Percentiles rank a stretch among this genome's conserved stretches.
Conservation (phyloP, 176 grass and related monocot species). For the Carex cristatella region DNA sequence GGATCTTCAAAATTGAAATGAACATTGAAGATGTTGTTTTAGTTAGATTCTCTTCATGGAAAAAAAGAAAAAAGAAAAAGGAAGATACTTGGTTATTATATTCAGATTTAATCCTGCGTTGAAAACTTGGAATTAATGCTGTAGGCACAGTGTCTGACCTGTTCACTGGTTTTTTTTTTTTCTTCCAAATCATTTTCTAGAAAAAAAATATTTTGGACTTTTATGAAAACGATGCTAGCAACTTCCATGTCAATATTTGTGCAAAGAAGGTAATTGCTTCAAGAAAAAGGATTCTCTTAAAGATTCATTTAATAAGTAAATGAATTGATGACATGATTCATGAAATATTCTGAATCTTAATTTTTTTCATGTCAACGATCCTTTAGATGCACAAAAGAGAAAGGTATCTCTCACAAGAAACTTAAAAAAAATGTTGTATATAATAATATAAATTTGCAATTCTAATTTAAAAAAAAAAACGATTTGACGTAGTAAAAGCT, state of each 20-base stretch:
- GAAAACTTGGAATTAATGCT: not conserved
- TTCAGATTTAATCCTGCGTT: too few relatives aligned
- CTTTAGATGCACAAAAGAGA: not conserved
- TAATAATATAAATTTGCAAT: not conserved
- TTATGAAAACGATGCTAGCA: not conserved
- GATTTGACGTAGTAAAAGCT: too few relatives aligned
- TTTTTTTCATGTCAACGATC: not conserved
- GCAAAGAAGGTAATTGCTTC: not conserved
- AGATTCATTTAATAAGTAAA: slow-evolving; percentile 2
- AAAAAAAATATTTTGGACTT: not conserved
- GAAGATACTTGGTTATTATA: not conserved
- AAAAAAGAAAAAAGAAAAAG: not conserved
- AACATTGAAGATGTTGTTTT: too few relatives aligned
- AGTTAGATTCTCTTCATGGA: not conserved
- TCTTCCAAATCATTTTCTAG: not conserved
- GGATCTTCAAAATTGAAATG: too few relatives aligned
- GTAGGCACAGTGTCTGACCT: not conserved
- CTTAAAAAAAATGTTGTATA: not conserved
- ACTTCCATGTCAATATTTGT: not conserved
- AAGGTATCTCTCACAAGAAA: not conserved
- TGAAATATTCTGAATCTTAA: slow-evolving; percentile 4
- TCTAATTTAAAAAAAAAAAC: too few relatives aligned
- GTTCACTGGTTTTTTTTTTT: not conserved
- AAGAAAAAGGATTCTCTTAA: not conserved
- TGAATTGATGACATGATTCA: not conserved